A percentile compares a stretch with the other conserved stretches of the same genome.
Evolutionary conservation across 192 early-diverging fungal genomes (phyloP).

Genomic region (Allomyces arbusculus): DNA sequence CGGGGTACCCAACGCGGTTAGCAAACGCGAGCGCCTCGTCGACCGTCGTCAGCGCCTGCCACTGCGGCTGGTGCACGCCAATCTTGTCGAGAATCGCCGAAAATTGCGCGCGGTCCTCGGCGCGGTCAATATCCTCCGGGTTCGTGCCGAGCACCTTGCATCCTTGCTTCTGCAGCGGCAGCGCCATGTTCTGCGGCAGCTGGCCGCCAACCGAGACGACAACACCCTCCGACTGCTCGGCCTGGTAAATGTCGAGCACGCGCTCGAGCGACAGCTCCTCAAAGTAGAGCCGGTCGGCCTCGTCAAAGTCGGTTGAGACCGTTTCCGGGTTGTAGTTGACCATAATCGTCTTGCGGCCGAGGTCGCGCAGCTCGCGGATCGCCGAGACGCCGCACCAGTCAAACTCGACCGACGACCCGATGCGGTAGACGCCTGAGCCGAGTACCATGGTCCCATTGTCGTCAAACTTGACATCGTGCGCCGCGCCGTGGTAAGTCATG

Average conservation of each 20-base stretch:
- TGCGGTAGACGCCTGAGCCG: slow-evolving; percentile 92
- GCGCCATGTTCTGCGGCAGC: slow-evolving; percentile 90
- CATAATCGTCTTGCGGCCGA: slow-evolving; percentile 78
- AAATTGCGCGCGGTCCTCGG: slow-evolving; percentile 92
- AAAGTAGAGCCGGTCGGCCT: slow-evolving; percentile 96
- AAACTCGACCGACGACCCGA: slow-evolving; percentile 94
- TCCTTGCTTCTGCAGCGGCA: slow-evolving; percentile 46
- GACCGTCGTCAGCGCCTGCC: slow-evolving; percentile 75
- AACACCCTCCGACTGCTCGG: slow-evolving; percentile 60
- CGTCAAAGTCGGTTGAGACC: slow-evolving; percentile 94
- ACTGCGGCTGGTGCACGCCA: slow-evolving; percentile 85
- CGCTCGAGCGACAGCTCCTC: slow-evolving; percentile 88
- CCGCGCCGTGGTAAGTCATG: slow-evolving; percentile 86
- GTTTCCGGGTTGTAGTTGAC: slow-evolving; percentile 99
- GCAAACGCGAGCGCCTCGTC: slow-evolving; percentile 75
- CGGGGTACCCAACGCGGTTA: slow-evolving; percentile 68
- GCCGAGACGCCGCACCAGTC: slow-evolving; percentile 74
- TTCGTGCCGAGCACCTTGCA: slow-evolving; percentile 80
- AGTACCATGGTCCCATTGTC: slow-evolving; percentile 88
- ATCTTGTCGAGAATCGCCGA: slow-evolving; percentile 76
- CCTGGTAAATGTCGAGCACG: slow-evolving; percentile 85
- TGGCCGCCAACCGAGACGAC: slow-evolving; percentile 89
- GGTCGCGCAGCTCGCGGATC: slow-evolving; percentile 59
- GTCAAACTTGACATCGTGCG: slow-evolving; percentile 65
- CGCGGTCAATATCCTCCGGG: slow-evolving; percentile 75